Evolutionary conservation across 176 grass and related monocot genomes (phyloP), one percentile per base, ranked within the genome.

Genomic region (Juncus inflexus): DNA sequence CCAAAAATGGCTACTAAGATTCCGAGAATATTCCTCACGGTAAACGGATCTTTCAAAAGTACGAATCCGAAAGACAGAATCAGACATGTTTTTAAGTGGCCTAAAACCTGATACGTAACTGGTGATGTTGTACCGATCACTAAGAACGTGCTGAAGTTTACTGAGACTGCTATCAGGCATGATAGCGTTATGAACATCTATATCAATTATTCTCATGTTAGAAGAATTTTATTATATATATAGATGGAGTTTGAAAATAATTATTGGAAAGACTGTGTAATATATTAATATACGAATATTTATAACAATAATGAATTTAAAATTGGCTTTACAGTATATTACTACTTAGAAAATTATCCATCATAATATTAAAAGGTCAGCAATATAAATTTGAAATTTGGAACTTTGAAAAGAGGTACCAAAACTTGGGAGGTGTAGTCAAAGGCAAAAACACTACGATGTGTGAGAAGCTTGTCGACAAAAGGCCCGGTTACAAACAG

Each of bases 111-210:
- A 76, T 96, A 91, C 2, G 87, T 96, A 78, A 96, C 87, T 3
- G 87, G 90, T 10, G 87, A 96, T 3, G 87, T 90, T n/a, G 87
- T 91, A 50, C 87, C 87, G 54, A 96, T 90, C 49, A 96, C 91
- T 74, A 96, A 73, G 63, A 91, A 96, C 11, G 87, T 96, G 84
- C 91, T 96, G 81, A 90, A 96, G 84, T 90, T 96, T 5, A 96
- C 87, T 13, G 49, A 67, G 74, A 96, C 84, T 6, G 87, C 91
- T 55, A 96, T 90, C 62, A 73, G 56, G 74, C 87, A 91, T 16
- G 91, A 96, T 58, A 96, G 52, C 49, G 65, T 35, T 56, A 96
- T 90, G 74, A 96, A 96, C 61, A 5, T 76, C 91, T 96, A 66
- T 78, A 74, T 9, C 9, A 3, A 28, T 28, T 28, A 28, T 28